Evolutionary conservation across 176 grass and related monocot genomes (phyloP).

Genomic region (maize (Zea mays)): DNA sequence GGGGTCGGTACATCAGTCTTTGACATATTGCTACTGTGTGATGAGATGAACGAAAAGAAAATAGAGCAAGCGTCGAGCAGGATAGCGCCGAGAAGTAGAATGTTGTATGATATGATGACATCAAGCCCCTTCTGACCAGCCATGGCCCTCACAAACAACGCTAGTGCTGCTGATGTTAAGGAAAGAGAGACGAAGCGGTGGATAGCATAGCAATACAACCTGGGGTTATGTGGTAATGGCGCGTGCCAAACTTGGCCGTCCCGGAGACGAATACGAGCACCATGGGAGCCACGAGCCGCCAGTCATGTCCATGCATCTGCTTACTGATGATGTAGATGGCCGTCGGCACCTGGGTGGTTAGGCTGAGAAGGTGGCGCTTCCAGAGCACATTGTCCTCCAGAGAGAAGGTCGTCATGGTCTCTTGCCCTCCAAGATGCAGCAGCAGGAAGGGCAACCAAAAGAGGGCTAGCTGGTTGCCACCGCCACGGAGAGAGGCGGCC

Average conservation of each 20-base stretch:
- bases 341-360: background rate
- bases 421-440: background rate
- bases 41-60: no score
- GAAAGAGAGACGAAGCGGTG: background rate
- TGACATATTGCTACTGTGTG: no score
- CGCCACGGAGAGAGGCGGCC: slow-evolving; percentile 20
- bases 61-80: background rate
- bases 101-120: background rate
- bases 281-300: slow-evolving; percentile 9
- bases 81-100: background rate
- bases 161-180: background rate
- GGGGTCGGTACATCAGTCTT: no score
- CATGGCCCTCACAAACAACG: background rate
- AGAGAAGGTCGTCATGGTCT: background rate
- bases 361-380: background rate
- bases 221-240: background rate
- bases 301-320: background rate
- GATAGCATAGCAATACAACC: background rate
- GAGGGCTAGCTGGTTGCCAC: background rate
- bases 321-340: slow-evolving; percentile 30
- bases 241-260: background rate
- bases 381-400: background rate
- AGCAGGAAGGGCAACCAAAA: background rate
- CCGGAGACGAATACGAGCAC: background rate
- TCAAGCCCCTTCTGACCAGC: background rate